Base-by-base conservation (phyloP, 371 early-diverging fungal genomes). In the Apophysomyces sp. region DNA sequence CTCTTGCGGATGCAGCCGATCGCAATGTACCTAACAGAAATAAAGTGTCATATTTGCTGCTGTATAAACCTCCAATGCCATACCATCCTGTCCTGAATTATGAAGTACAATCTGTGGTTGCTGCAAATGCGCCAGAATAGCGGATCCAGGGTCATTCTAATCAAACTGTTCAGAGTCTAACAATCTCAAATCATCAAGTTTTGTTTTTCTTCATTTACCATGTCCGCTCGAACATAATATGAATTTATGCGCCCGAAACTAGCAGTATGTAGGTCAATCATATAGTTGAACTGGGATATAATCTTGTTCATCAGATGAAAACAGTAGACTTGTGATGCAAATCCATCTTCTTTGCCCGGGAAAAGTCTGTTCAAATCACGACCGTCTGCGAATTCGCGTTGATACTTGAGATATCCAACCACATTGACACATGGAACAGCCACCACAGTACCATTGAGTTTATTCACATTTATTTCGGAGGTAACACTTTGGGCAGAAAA, bases 251-350 rank as follows among this genome's bases (percentile, higher is more conserved):
- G 78, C 2, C 96, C 96, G 64, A 88, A 87, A 36, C 89, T 89
- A 0, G 96, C 94, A 0, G 96, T 95, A 63, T 95, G 96, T 64
- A 95, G 66, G 69, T 95, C 96, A 63, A 95, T 85, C 68, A 94
- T 67, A 61, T 90, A 92, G 54, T 93, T 85, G 67, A 94, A 92
- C 58, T 91, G 86, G 4, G 78, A 81, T 57, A 93, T 83, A 52
- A 95, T 85, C 63, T 90, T 89, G 51, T 86, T 81, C 83, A 95
- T 86, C 60, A 95, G 61, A 54, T 89, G 86, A 72, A 90, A 87
- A 6, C 91, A 89, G 65, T 90, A 95, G 12, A 93, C 90, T 65
- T 93, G 93, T 0, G 92, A 87, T 1, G 92, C 86, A 28, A 92
- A 88, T 0, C 95, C 95, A 62, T 75, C 76, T 57, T 72, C 69